Percentiles rank a stretch among this genome's conserved stretches.
Evolutionary conservation across 2,329 filamentous ascomycete species (phyloP).

Genomic region (Alternaria atra): DNA sequence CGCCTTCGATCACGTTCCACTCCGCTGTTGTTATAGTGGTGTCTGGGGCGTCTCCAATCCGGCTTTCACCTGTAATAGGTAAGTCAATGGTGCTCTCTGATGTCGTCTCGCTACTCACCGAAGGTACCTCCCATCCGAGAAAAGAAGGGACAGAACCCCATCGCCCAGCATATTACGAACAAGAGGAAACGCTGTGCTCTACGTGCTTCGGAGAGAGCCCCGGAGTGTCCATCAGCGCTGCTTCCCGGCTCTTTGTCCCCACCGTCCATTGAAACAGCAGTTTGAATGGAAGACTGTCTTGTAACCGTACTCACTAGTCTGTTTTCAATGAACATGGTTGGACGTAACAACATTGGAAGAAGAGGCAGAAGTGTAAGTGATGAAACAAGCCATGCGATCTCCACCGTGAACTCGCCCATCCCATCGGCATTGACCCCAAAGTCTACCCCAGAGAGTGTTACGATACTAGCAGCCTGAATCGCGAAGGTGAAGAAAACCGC

Average conservation of each 20-base stretch:
- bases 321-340: not conserved
- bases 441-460: constrained; percentile 26
- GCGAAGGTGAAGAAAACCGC: constrained; percentile 33
- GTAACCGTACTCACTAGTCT: not conserved
- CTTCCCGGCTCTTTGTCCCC: not conserved
- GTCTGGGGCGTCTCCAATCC: constrained; percentile 9
- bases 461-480: constrained; percentile 32
- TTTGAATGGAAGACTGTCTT: not conserved
- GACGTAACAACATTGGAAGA: constrained; percentile 17
- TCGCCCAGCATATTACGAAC: constrained; percentile 25
- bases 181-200: constrained; percentile 16
- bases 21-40: constrained; percentile 16
- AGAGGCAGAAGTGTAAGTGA: constrained; percentile 31
- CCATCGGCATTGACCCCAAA: constrained; percentile 30
- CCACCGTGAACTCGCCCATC: constrained; percentile 33
- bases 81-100: not conserved
- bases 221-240: not conserved
- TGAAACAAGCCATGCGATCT: constrained; percentile 32
- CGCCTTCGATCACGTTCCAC: constrained; percentile 12
- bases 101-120: constrained; percentile 8
- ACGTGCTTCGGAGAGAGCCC: constrained; percentile 4
- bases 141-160: constrained; percentile 30
- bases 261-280: not conserved
- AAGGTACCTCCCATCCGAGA: constrained; percentile 26
- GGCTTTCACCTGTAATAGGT: constrained; percentile 10